These are phyloP conservation scores for Lactarius psammicola DNA, from an alignment of 768 basidiomycete species.

Conservation along the genomic window DNA sequence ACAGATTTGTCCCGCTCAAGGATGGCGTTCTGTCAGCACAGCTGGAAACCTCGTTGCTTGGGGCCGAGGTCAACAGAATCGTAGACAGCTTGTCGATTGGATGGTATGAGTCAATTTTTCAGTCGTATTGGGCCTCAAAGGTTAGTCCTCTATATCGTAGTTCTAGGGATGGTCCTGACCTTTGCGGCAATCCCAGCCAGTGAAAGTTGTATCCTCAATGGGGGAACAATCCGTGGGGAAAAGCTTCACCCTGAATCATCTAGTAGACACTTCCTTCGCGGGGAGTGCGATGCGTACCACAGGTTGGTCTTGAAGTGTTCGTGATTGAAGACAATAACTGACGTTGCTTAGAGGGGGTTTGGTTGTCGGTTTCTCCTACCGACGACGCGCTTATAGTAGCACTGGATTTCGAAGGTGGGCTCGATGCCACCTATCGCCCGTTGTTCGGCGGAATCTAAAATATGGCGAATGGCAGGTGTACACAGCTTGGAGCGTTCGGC, in stretches of 20 bases:
- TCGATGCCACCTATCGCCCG: not conserved
- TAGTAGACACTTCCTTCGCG: conserved; percentile 63
- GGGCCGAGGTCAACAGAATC: conserved; percentile 58
- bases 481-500: conserved; percentile 63
- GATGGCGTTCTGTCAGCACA: conserved; percentile 53
- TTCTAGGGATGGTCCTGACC: not conserved
- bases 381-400: conserved; percentile 54
- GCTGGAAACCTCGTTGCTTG: conserved; percentile 52
- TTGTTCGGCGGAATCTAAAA: not conserved
- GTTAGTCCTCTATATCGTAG: conserved; percentile 30
- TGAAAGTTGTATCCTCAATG: conserved; percentile 66
- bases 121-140: conserved; percentile 62
- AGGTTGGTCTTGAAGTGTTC: conserved; percentile 29
- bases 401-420: conserved; percentile 60
- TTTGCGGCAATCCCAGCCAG: conserved; percentile 41
- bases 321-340: not conserved
- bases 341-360: conserved; percentile 50
- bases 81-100: conserved; percentile 56
- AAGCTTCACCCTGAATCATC: conserved; percentile 57
- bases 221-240: conserved; percentile 68
- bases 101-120: conserved; percentile 65
- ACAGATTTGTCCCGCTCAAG: conserved; percentile 60
- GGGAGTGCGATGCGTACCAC: conserved; percentile 66
- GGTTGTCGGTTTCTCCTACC: conserved; percentile 67
- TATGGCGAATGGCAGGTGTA: conserved; percentile 41